Evolutionary conservation across 2,329 filamentous ascomycete genomes (phyloP), one percentile per base, ranked within the genome.

Genomic region (Botryotinia narcissicola): DNA sequence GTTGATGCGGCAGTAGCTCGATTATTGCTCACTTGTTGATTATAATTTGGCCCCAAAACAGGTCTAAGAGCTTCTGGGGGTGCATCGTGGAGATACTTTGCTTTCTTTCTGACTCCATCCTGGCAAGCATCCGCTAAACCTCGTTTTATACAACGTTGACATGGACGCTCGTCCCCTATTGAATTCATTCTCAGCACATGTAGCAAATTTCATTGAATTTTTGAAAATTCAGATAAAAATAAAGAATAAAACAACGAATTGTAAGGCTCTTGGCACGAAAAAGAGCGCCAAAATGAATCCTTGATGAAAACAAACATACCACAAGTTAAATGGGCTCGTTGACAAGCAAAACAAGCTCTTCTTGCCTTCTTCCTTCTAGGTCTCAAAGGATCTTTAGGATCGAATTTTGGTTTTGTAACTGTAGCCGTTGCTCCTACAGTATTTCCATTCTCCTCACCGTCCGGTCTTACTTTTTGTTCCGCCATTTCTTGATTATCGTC

Each of bases 51-150:
- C 8, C 91, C 91, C 66, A 96, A 87, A 60, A 96, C 94, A n/a
- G 95, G 93, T 81, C 95, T 89, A 75, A 98, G 86, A 63, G 94
- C 94, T 81, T 97, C 94, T 70, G 94, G 90, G 51, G 95, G 95
- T 40, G 95, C 94, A 86, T 98, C 96, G 81, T 98, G 95, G 73
- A 99, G 92, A 82, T 99, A 99, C 83, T 99, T 99, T 70, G 96
- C 96, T 87, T 98, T 99, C 84, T 99, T 99, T 76, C 96, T 92
- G 70, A 98, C 94, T 71, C 96, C 96, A 81, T 99, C 96, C 82
- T 97, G 94, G 81, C 96, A 99, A 75, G 90, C 90, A 81, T 97
- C 94, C 79, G 94, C 93, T 35, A 98, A 88, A 63, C 94, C 93
- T 79, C 96, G 92, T 83, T 98, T 98, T 78, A 98, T 94, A 82